These are phyloP conservation scores for Phyllosticta ampelicida DNA, from an alignment of 2,329 filamentous ascomycete species.

Conservation along the genomic window DNA sequence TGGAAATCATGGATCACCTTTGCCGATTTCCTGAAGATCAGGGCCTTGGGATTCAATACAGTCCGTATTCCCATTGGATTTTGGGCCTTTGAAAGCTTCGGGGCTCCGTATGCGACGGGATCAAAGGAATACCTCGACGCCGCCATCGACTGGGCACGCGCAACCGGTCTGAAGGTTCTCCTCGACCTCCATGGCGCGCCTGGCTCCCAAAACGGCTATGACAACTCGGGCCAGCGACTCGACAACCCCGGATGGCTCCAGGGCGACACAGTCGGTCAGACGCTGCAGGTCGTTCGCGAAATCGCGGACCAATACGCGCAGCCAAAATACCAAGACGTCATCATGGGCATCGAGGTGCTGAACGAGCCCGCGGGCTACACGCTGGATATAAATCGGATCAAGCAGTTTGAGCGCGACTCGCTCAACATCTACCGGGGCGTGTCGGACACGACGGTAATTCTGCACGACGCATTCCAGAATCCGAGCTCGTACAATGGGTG, in stretches of 20 bases:
- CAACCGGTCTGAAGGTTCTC: slow-evolving; percentile 44
- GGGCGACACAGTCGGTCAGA: slow-evolving; percentile 39
- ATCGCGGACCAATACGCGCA: slow-evolving; percentile 49
- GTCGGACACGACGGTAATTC: slow-evolving; percentile 41
- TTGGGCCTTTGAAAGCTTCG: slow-evolving; percentile 46
- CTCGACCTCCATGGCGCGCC: slow-evolving; percentile 46
- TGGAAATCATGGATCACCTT: slow-evolving; percentile 42
- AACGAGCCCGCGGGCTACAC: slow-evolving; percentile 46
- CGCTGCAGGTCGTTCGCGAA: slow-evolving; percentile 45
- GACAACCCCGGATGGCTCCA: slow-evolving; percentile 34
- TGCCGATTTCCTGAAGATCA: slow-evolving; percentile 47
- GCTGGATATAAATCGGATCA: slow-evolving; percentile 35
- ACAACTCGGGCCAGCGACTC: slow-evolving; percentile 47
- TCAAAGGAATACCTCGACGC: slow-evolving; percentile 44
- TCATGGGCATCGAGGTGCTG: slow-evolving; percentile 46
- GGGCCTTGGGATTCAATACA: slow-evolving; percentile 46
- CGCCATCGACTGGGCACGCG: slow-evolving; percentile 47
- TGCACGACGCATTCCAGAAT: slow-evolving; percentile 47
- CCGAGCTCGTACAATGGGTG: slow-evolving; percentile 51
- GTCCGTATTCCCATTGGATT: slow-evolving; percentile 50
- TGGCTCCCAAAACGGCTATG: slow-evolving; percentile 49
- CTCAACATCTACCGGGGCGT: slow-evolving; percentile 38
- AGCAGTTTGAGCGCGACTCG: slow-evolving; percentile 46
- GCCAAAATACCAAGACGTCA: slow-evolving; percentile 44
- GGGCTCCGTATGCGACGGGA: slow-evolving; percentile 41